Percentiles rank a stretch among this genome's conserved stretches.
These are phyloP conservation scores for Nakazawaea wickerhamii DNA, from an alignment of 805 yeast genomes.

Conservation along the genomic window DNA sequence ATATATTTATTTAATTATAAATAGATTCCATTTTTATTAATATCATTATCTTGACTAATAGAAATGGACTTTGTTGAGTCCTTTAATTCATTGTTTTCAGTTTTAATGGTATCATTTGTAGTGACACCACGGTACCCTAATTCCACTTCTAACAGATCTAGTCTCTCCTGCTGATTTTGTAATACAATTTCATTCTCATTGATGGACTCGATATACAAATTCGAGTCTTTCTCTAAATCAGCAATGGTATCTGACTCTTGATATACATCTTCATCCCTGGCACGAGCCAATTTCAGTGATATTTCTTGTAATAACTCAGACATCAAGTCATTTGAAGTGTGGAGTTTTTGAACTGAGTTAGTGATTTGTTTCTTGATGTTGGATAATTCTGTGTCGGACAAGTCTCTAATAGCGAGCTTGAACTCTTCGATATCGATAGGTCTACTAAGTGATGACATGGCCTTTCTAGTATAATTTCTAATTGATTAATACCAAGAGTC, in stretches of 20 bases:
- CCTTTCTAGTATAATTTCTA: neutral
- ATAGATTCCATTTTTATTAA: slow-evolving; percentile 7
- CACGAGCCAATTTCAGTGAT: slow-evolving; percentile 7
- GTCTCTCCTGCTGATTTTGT: slow-evolving; percentile 41
- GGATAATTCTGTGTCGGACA: slow-evolving; percentile 39
- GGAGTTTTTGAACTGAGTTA: slow-evolving; percentile 40
- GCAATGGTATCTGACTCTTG: slow-evolving; percentile 31
- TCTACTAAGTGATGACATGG: slow-evolving; percentile 21
- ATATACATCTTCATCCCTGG: slow-evolving; percentile 22
- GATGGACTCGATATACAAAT: slow-evolving; percentile 48
- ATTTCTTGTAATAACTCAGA: slow-evolving; percentile 34
- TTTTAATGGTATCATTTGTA: neutral
- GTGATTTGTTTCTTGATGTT: slow-evolving; percentile 28
- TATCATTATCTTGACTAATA: slow-evolving; percentile 11
- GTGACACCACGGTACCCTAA: slow-evolving; percentile 34
- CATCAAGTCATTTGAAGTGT: slow-evolving; percentile 48
- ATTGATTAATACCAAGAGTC: too few relatives aligned
- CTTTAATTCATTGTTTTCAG: neutral
- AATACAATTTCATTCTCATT: slow-evolving; percentile 53
- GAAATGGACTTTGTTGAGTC: too few relatives aligned
- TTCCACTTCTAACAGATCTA: slow-evolving; percentile 42
- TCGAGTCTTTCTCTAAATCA: slow-evolving; percentile 38
- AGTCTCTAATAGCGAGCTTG: slow-evolving; percentile 22
- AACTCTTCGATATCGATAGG: slow-evolving; percentile 27
- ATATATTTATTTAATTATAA: neutral